Conservation (phyloP, 2,329 filamentous ascomycete genomes). For the Arthrinium phaeospermum region DNA sequence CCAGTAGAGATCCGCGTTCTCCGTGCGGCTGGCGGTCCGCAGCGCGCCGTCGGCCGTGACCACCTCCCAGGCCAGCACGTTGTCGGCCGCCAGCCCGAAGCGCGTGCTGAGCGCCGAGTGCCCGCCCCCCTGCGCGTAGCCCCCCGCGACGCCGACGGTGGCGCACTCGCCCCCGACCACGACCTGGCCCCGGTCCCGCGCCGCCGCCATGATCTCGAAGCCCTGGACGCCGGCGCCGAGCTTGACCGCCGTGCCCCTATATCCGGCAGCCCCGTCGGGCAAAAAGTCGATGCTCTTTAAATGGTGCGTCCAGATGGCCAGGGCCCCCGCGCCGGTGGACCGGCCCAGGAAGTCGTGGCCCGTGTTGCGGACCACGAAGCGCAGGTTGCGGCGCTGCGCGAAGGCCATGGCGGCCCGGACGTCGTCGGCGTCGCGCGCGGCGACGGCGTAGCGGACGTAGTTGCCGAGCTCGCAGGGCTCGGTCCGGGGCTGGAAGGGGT, state of each 20-base stretch:
- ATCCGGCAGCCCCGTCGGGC: too few species aligned
- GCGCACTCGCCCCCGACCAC: slow-evolving; percentile 28
- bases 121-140: slow-evolving; percentile 53
- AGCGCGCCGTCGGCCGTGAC: slow-evolving; percentile 50
- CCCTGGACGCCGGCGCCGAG: slow-evolving; percentile 56
- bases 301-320: slow-evolving; percentile 48
- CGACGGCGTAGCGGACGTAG: slow-evolving; percentile 20
- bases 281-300: slow-evolving; percentile 40
- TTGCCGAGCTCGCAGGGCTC: slow-evolving; percentile 18
- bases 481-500: slow-evolving; percentile 12
- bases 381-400: slow-evolving; percentile 46
- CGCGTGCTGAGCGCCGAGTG: slow-evolving; percentile 47
- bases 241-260: slow-evolving; percentile 49
- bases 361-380: slow-evolving; percentile 55
- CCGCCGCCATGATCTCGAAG: neutral
- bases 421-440: slow-evolving; percentile 15
- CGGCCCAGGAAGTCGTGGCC: slow-evolving; percentile 54
- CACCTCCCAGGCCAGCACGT: slow-evolving; percentile 51
- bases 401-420: slow-evolving; percentile 14
- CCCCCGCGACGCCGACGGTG: slow-evolving; percentile 43
- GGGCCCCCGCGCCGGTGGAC: slow-evolving; percentile 41
- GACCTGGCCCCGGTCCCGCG: neutral
- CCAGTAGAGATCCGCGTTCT: slow-evolving; percentile 60
- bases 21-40: slow-evolving; percentile 46
- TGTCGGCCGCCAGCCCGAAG: slow-evolving; percentile 55